Percentiles rank a stretch among this genome's conserved stretches.
These are phyloP conservation scores for Hypoxylon sp. DNA, from an alignment of 2,329 filamentous ascomycete genomes.

Conservation along the genomic window DNA sequence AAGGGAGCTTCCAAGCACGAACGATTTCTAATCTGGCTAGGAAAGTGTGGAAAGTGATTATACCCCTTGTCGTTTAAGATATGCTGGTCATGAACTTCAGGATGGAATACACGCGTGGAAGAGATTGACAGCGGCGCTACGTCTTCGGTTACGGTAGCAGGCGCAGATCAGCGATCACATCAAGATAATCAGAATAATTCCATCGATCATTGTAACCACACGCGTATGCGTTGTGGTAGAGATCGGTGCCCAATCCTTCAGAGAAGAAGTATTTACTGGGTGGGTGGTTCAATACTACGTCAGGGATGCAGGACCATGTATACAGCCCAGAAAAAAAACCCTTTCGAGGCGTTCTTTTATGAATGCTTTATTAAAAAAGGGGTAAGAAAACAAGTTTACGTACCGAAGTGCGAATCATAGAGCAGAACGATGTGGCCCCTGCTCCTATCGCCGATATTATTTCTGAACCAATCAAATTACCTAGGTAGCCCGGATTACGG, in stretches of 20 bases:
- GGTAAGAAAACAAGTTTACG: slow-evolving; percentile 33
- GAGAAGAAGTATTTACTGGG: slow-evolving; percentile 11
- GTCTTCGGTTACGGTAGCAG: slow-evolving; percentile 34
- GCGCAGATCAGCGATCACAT: slow-evolving; percentile 38
- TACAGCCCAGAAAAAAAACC: slow-evolving; percentile 16
- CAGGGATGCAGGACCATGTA: slow-evolving; percentile 15
- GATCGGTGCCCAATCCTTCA: slow-evolving; percentile 42
- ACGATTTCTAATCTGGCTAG: slow-evolving; percentile 18
- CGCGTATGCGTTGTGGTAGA: slow-evolving; percentile 31
- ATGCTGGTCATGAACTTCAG: slow-evolving; percentile 26
- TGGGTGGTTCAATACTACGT: slow-evolving; percentile 38
- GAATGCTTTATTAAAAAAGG: slow-evolving; percentile 38
- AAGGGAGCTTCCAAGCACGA: slow-evolving; percentile 17
- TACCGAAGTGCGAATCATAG: slow-evolving; percentile 16
- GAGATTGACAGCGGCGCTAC: slow-evolving; percentile 22
- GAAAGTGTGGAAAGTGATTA: slow-evolving; percentile 21
- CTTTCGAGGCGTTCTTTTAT: slow-evolving; percentile 29
- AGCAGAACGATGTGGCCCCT: slow-evolving; percentile 23
- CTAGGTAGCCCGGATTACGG: background rate
- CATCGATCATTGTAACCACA: slow-evolving; percentile 45
- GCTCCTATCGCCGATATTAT: slow-evolving; percentile 31
- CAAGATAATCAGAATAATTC: slow-evolving; percentile 44
- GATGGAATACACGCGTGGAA: slow-evolving; percentile 18
- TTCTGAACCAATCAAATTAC: slow-evolving; percentile 20
- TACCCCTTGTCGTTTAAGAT: slow-evolving; percentile 42